Percentiles rank a stretch among this genome's conserved stretches.
phyloP scores from a whole-genome alignment of 257 asterid species.

The Ilex asprella region DNA sequence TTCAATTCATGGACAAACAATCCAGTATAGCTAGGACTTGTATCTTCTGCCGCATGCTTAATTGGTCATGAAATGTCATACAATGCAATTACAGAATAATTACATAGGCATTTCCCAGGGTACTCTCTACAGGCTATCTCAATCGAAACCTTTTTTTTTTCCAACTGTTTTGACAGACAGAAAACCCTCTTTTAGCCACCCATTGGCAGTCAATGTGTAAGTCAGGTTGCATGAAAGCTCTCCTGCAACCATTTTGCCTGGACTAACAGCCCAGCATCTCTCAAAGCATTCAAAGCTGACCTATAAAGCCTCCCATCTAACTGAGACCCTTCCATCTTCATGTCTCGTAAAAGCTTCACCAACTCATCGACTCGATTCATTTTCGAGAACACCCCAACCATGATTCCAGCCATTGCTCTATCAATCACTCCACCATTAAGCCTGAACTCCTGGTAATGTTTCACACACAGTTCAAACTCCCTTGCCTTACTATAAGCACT shows the following conservation, averaged over 20 bases:
- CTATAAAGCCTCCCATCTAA: conserved; percentile 57
- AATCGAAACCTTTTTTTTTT: no score
- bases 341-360: conserved; percentile 63
- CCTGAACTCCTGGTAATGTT: conserved; percentile 54
- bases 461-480: conserved; percentile 48
- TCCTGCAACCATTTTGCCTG: conserved; percentile 59
- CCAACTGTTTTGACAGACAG: no score
- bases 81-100: no score
- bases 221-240: conserved; percentile 17
- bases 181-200: no score
- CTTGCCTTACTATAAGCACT: conserved; percentile 57
- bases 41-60: no score
- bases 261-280: conserved; percentile 60
- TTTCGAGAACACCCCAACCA: conserved; percentile 79
- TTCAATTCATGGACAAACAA: no score
- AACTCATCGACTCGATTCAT: conserved; percentile 61
- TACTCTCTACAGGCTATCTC: no score
- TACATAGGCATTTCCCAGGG: no score
- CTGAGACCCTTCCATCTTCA: conserved; percentile 50
- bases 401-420: conserved; percentile 76
- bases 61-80: no score
- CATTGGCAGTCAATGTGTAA: no score
- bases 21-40: no score
- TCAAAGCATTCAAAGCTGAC: conserved; percentile 72
- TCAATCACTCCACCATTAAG: conserved; percentile 55